phyloP scores from a whole-genome alignment of 2,329 filamentous ascomycete species.

The Colletotrichum spinosum region DNA sequence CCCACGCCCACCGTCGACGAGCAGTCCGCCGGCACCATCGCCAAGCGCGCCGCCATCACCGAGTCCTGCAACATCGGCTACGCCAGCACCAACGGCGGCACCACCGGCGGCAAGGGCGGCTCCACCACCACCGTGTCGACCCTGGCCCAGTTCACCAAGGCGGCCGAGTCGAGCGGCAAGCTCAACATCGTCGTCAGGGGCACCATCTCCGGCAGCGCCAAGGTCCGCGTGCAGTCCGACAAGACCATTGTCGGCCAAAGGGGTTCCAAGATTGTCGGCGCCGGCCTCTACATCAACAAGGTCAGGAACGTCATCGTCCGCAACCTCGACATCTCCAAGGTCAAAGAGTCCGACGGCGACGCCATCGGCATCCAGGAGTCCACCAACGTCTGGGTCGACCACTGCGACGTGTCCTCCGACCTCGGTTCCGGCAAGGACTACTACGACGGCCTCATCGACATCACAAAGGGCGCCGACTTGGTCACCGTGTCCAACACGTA shows the following conservation, averaged over 20 bases:
- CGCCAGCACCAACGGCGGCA: constrained; percentile 53
- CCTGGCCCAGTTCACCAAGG: constrained; percentile 58
- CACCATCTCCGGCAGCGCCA: constrained; percentile 52
- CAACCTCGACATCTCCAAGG: constrained; percentile 69
- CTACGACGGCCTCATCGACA: constrained; percentile 75
- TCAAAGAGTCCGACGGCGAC: constrained; percentile 67
- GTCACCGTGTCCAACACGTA: constrained; percentile 60
- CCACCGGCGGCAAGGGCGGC: constrained; percentile 62
- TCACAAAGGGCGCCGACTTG: constrained; percentile 72
- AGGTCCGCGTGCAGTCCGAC: constrained; percentile 56
- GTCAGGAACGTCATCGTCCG: constrained; percentile 71
- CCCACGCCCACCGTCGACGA: constrained; percentile 46
- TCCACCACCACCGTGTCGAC: constrained; percentile 62
- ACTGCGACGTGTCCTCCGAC: constrained; percentile 74
- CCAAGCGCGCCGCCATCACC: constrained; percentile 50
- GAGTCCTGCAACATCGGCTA: constrained; percentile 51
- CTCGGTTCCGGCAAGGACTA: constrained; percentile 72
- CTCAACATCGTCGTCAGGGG: constrained; percentile 57
- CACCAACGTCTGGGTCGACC: constrained; percentile 75
- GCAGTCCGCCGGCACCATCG: constrained; percentile 42
- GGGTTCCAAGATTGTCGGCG: constrained; percentile 53
- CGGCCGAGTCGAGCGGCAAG: constrained; percentile 56
- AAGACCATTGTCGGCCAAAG: constrained; percentile 57
- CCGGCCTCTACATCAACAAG: constrained; percentile 64
- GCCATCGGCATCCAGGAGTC: constrained; percentile 68